Conservation (phyloP, 2,329 filamentous ascomycete species). For the Thelonectria discophora region DNA sequence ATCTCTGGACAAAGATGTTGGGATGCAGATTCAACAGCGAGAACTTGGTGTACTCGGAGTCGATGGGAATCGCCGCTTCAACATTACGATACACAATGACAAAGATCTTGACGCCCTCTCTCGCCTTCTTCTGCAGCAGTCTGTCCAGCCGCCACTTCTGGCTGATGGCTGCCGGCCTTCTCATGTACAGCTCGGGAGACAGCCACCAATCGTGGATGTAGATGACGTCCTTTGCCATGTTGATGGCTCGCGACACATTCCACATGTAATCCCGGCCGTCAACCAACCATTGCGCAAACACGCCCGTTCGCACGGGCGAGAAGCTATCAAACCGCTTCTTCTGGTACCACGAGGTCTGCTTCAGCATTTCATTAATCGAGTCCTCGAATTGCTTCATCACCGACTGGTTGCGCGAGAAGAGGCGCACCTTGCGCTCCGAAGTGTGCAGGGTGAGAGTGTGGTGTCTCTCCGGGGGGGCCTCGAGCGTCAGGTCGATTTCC, state of each 20-base stretch:
- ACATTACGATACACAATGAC: constrained; percentile 98
- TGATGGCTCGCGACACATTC: constrained; percentile 96
- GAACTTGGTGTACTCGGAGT: constrained; percentile 98
- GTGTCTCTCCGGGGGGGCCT: constrained; percentile 64
- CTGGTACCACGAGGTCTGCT: constrained; percentile 82
- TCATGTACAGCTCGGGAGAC: constrained; percentile 94
- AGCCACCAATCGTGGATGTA: constrained; percentile 99
- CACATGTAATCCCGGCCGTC: constrained; percentile 99
- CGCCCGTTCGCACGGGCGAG: constrained; percentile 84
- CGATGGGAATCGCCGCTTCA: constrained; percentile 95
- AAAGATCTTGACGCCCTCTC: constrained; percentile 96
- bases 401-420: constrained; percentile 90
- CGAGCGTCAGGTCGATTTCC: constrained; percentile 54
- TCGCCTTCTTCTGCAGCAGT: constrained; percentile 90
- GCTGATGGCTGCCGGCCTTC: constrained; percentile 91
- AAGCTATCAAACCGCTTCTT: constrained; percentile 92
- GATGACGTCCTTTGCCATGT: constrained; percentile 96
- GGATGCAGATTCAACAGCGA: constrained; percentile 93
- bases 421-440: constrained; percentile 88
- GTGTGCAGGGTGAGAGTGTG: constrained; percentile 91
- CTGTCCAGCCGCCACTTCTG: constrained; percentile 98
- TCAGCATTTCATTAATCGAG: constrained; percentile 86
- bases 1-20: constrained; percentile 95
- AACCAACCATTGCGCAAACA: constrained; percentile 95
- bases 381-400: constrained; percentile 92